Percentiles rank a stretch among this genome's conserved stretches.
Evolutionary conservation across 1,284 basidiomycete genomes (phyloP).

Genomic region (Trichosporon ovoides): DNA sequence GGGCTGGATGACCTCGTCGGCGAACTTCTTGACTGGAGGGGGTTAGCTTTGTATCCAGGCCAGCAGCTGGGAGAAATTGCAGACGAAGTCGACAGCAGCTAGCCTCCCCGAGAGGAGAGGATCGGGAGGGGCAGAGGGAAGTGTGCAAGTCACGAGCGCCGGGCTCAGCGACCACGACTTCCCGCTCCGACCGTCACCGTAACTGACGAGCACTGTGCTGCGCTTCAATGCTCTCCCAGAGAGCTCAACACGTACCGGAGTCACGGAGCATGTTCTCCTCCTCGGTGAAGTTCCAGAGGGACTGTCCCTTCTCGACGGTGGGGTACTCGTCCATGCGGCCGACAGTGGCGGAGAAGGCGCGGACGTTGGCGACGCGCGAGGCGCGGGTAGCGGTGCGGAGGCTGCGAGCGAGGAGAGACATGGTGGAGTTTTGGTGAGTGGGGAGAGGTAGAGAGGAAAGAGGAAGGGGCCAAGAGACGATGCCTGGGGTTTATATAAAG

Average conservation of each 20-base stretch:
- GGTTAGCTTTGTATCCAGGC: neutral
- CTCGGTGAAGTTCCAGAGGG: constrained; percentile 73
- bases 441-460: neutral
- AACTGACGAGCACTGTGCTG: too few relatives aligned
- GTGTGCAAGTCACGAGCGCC: too few relatives aligned
- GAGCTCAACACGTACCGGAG: constrained; percentile 63
- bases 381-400: constrained; percentile 18
- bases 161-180: too few relatives aligned
- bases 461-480: neutral
- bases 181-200: too few relatives aligned
- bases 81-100: too few relatives aligned
- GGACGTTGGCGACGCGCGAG: constrained; percentile 13
- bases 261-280: constrained; percentile 89
- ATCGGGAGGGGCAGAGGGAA: too few relatives aligned
- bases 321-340: constrained; percentile 38
- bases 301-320: constrained; percentile 41
- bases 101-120: too few relatives aligned
- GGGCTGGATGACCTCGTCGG: constrained; percentile 80
- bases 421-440: constrained; percentile 11
- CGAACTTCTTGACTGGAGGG: constrained; percentile 77
- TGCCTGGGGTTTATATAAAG: neutral
- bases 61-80: neutral
- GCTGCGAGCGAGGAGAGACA: constrained; percentile 21
- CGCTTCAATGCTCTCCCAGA: too few relatives aligned
- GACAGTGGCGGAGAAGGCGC: constrained; percentile 26